phyloP scores from a whole-genome alignment of 2,329 filamentous ascomycete genomes.

The Lachnellula subtilissima region DNA sequence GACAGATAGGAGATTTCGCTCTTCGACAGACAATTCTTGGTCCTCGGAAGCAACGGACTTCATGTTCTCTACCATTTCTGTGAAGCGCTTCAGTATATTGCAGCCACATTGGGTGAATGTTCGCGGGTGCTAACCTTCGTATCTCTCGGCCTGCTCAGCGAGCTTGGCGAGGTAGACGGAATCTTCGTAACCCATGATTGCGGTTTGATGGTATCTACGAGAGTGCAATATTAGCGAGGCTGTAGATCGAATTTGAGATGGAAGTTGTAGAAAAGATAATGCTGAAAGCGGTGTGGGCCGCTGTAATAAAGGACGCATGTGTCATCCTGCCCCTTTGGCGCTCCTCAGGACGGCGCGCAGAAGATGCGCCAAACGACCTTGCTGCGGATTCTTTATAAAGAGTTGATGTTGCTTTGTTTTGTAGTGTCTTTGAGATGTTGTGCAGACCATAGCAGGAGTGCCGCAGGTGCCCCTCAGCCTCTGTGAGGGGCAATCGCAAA shows the following conservation, averaged over 20 bases:
- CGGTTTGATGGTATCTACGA: slow-evolving; percentile 30
- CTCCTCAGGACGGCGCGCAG: background rate
- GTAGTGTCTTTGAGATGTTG: background rate
- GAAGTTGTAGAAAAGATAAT: background rate
- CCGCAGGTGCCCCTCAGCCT: slow-evolving; percentile 26
- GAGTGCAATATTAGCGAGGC: slow-evolving; percentile 5
- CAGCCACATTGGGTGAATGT: too few species aligned
- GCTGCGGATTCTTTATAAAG: background rate
- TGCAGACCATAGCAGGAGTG: slow-evolving; percentile 5
- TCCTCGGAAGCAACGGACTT: slow-evolving; percentile 84
- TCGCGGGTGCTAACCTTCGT: slow-evolving; percentile 81
- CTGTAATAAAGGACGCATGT: background rate
- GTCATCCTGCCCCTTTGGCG: background rate
- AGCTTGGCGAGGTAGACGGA: slow-evolving; percentile 99
- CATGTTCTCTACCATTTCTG: slow-evolving; percentile 98
- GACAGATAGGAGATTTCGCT: slow-evolving; percentile 97
- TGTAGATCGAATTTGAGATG: slow-evolving; percentile 1
- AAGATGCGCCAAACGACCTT: slow-evolving; percentile 3
- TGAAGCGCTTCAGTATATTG: too few species aligned
- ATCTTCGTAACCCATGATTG: slow-evolving; percentile 98
- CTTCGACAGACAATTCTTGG: slow-evolving; percentile 83
- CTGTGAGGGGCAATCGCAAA: slow-evolving; percentile 23
- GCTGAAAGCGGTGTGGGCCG: background rate
- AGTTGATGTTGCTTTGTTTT: background rate
- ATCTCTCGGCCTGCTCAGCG: slow-evolving; percentile 99